Base-by-base conservation (phyloP, 1,139 yeast genomes). In the Candida albicans region DNA sequence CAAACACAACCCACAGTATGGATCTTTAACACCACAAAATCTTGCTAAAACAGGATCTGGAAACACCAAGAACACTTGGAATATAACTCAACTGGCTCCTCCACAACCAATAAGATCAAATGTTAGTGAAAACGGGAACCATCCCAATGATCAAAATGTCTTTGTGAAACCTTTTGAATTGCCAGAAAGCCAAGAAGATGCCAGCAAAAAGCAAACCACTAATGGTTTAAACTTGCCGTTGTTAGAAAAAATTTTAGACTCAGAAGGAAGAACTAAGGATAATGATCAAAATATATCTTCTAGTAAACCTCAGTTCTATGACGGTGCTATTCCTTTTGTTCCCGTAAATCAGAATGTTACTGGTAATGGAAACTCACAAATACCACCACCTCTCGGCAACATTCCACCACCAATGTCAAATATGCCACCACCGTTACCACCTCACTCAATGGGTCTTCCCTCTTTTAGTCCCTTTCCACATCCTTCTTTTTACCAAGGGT, bases 31-130 rank as follows among this genome's bases (percentile, higher is more conserved):
- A 7, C 73, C 74, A 15, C 68, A 67, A 41, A 64, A 69, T 10
- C 53, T 64, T 4, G 22, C 43, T 13, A 37, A 38, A 25, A 7
- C 33, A 33, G 26, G 31, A 30, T 26, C 14, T 35, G 36, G 22
- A 27, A 10, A 27, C 8, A 27, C 4, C 29, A 27, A 27, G 29
- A 29, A 29, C 9, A 46, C 35, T 64, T 59, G 39, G 40, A 31
- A 26, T 39, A 52, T 67, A 14, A 71, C 74, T 1, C 58, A 64
- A 28, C 58, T 70, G 3, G 74, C 75, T 6, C 75, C 75, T 30
- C 71, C 74, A 0, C 61, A 66, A 38, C 54, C 45, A 48, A 18
- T 18, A 18, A 18, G 22, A 18, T 18, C 53, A 22, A n/a, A 27
- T 22, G 22, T 18, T 18, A 18, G 22, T 18, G 22, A 33, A 33